These are phyloP conservation scores for Citrullus colocynthis DNA, from an alignment of 306 rosid genomes.

Conservation along the genomic window DNA sequence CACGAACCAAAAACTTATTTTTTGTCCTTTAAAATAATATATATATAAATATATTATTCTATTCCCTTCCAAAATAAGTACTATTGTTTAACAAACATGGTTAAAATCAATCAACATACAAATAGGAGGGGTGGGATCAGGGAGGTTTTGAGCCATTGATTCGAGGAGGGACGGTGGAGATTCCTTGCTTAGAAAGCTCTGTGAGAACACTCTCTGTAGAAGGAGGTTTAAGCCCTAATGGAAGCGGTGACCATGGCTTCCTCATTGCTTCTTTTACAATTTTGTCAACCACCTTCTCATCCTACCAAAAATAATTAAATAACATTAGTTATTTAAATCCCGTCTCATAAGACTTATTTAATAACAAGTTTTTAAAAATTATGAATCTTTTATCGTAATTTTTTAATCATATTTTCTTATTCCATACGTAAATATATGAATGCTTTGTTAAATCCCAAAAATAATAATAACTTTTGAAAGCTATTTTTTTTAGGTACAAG, in stretches of 20 bases:
- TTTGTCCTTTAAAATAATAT: no score
- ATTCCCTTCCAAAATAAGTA: background rate
- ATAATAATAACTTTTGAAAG: no score
- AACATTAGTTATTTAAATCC: background rate
- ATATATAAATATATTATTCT: no score
- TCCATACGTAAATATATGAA: no score
- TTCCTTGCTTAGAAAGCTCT: conserved; percentile 76
- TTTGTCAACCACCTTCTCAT: conserved; percentile 76
- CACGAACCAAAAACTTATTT: no score
- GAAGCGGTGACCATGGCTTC: conserved; percentile 89
- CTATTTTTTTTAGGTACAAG: no score
- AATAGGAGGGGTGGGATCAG: background rate
- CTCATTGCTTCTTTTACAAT: conserved; percentile 70
- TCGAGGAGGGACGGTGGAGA: conserved; percentile 49
- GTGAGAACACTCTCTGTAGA: conserved; percentile 59
- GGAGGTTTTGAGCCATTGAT: conserved; percentile 17
- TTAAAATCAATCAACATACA: background rate
- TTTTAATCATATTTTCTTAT: no score
- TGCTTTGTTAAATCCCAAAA: no score
- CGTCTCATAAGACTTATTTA: background rate
- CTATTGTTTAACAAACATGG: background rate
- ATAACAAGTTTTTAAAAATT: no score
- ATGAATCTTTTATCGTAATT: no score
- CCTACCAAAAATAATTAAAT: conserved; percentile 30
- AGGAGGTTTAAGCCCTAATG: conserved; percentile 88